Percentiles rank a stretch among this genome's conserved stretches.
Conservation (phyloP, 805 yeast genomes). For the Clavispora asparagi region DNA sequence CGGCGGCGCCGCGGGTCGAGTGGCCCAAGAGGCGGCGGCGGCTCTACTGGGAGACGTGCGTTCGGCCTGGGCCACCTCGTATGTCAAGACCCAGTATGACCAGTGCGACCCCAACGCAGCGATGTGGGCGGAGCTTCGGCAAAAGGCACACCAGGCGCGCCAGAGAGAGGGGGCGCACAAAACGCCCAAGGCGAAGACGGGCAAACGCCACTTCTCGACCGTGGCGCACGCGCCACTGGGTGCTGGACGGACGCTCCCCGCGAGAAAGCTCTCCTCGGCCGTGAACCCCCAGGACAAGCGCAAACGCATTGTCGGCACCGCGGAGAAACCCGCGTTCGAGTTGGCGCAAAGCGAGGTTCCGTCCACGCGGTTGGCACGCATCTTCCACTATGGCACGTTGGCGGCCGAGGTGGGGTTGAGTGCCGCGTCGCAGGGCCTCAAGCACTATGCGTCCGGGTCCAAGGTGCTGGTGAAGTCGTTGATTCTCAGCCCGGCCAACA, state of each 20-base stretch:
- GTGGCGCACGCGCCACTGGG: too few species aligned
- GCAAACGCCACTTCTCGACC: background rate
- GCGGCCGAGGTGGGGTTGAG: slow-evolving; percentile 91
- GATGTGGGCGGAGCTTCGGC: slow-evolving; percentile 21
- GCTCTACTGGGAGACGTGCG: slow-evolving; percentile 17
- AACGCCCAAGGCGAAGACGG: background rate
- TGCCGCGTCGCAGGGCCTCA: slow-evolving; percentile 71
- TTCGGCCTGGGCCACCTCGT: slow-evolving; percentile 17
- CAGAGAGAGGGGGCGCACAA: too few species aligned
- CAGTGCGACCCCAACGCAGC: slow-evolving; percentile 13
- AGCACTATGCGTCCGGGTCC: slow-evolving; percentile 57
- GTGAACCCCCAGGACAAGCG: too few species aligned
- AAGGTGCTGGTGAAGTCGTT: slow-evolving; percentile 48
- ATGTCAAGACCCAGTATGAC: slow-evolving; percentile 17
- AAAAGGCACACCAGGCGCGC: slow-evolving; percentile 6
- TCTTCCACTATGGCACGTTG: slow-evolving; percentile 87
- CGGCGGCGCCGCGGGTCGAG: slow-evolving; percentile 19
- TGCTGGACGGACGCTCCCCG: too few species aligned
- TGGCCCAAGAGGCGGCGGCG: slow-evolving; percentile 15
- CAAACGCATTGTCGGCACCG: slow-evolving; percentile 12
- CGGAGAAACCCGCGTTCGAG: slow-evolving; percentile 29
- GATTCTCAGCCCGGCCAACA: slow-evolving; percentile 73
- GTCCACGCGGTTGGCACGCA: slow-evolving; percentile 75
- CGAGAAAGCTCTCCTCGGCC: background rate
- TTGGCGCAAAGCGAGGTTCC: slow-evolving; percentile 74